A percentile compares a stretch with the other conserved stretches of the same genome.
Evolutionary conservation across 2,329 filamentous ascomycete species (phyloP).

Genomic region (Xylariaceae sp.): DNA sequence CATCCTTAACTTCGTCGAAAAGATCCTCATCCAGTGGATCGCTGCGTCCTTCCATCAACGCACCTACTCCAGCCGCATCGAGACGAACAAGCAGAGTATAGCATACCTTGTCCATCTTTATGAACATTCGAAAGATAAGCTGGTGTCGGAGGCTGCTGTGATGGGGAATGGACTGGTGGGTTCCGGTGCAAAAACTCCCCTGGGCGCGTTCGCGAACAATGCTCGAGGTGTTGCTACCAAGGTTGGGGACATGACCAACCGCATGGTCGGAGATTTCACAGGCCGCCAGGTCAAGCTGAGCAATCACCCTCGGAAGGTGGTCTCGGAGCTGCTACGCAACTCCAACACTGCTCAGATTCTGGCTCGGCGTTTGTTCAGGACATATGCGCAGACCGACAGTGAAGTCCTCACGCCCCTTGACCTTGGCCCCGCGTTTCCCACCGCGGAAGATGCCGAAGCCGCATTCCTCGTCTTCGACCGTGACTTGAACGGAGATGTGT

Average conservation of each 20-base stretch:
- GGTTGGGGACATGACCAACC: slow-evolving; percentile 77
- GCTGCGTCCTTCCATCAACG: slow-evolving; percentile 88
- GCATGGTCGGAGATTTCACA: slow-evolving; percentile 83
- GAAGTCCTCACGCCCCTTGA: slow-evolving; percentile 78
- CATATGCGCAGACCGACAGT: slow-evolving; percentile 69
- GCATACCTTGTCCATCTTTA: slow-evolving; percentile 52
- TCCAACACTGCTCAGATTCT: slow-evolving; percentile 75
- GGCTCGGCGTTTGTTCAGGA: slow-evolving; percentile 83
- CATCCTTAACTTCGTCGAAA: slow-evolving; percentile 80
- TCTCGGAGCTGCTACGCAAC: slow-evolving; percentile 70
- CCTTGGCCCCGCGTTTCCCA: slow-evolving; percentile 72
- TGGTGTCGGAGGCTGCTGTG: slow-evolving; percentile 50
- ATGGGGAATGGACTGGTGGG: slow-evolving; percentile 42
- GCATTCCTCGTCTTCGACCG: slow-evolving; percentile 94
- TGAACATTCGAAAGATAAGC: slow-evolving; percentile 72
- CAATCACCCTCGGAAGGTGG: slow-evolving; percentile 79
- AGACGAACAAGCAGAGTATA: slow-evolving; percentile 89
- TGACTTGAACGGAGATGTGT: slow-evolving; percentile 94
- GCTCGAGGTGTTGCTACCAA: slow-evolving; percentile 73
- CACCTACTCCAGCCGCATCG: slow-evolving; percentile 87
- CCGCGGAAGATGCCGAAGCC: slow-evolving; percentile 79
- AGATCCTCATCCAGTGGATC: slow-evolving; percentile 91
- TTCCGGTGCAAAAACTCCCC: slow-evolving; percentile 69
- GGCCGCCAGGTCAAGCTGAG: slow-evolving; percentile 63
- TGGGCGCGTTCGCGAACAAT: slow-evolving; percentile 67